phyloP scores from a whole-genome alignment of 495 filamentous ascomycete genomes.

The Cryomyces minteri region DNA sequence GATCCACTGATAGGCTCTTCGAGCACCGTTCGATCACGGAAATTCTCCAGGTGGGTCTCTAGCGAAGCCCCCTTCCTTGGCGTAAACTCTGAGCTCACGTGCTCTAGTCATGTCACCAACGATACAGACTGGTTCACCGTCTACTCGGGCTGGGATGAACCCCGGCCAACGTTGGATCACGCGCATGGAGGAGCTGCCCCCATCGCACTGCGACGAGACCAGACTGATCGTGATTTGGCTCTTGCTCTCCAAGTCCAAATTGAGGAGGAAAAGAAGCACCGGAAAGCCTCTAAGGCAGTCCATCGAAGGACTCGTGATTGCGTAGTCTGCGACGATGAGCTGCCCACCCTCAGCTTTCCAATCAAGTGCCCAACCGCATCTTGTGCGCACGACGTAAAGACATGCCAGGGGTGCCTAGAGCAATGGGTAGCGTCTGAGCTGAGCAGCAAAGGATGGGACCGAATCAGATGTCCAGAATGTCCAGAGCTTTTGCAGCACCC shows the following conservation, averaged over 20 bases:
- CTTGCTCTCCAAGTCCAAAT: neutral
- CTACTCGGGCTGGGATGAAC: too few relatives aligned
- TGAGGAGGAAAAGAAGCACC: neutral
- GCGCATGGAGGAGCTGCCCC: too few relatives aligned
- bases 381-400: constrained; percentile 10
- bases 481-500: too few relatives aligned
- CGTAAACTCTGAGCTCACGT: too few relatives aligned
- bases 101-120: too few relatives aligned
- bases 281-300: neutral
- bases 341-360: constrained; percentile 17
- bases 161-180: too few relatives aligned
- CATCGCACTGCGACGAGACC: too few relatives aligned
- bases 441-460: constrained; percentile 5
- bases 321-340: constrained; percentile 14
- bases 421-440: constrained; percentile 10
- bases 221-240: neutral
- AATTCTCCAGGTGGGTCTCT: too few relatives aligned
- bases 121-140: too few relatives aligned
- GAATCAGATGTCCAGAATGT: constrained; percentile 9
- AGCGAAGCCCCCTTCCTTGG: too few relatives aligned
- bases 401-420: constrained; percentile 5
- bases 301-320: neutral
- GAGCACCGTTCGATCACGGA: too few relatives aligned
- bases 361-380: constrained; percentile 17
- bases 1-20: too few relatives aligned